phyloP scores from a whole-genome alignment of 305 asterid genomes.

The Fraxinus sp. region DNA sequence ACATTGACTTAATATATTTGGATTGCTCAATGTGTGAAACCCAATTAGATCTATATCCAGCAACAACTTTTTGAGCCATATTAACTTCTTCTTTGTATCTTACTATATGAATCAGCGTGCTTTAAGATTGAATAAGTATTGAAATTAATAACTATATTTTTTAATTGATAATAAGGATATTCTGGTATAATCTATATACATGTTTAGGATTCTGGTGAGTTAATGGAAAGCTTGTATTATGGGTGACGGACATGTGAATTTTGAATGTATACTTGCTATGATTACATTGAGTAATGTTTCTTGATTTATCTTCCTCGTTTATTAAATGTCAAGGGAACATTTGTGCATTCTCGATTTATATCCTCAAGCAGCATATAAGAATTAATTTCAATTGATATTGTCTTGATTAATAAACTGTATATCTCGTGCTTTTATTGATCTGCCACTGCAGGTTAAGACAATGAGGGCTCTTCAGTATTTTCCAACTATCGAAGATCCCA shows the following conservation, averaged over 20 bases:
- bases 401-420: conserved; percentile 16
- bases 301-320: background rate
- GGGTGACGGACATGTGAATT: background rate
- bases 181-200: background rate
- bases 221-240: background rate
- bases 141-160: background rate
- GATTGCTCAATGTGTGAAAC: background rate
- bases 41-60: background rate
- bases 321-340: background rate
- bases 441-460: conserved; percentile 63
- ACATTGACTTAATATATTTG: background rate
- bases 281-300: background rate
- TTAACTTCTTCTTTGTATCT: background rate
- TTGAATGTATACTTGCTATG: background rate
- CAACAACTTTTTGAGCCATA: background rate
- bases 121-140: background rate
- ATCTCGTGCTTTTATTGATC: conserved; percentile 16
- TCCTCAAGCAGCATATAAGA: conserved; percentile 8
- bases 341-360: background rate
- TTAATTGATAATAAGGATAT: background rate
- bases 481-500: conserved; percentile 88
- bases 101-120: background rate
- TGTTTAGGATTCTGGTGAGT: background rate
- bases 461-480: conserved; percentile 98
- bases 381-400: conserved; percentile 12